These are phyloP conservation scores for Pseudomicrostroma phylloplanum DNA, from an alignment of 1,284 basidiomycete genomes.

Conservation along the genomic window DNA sequence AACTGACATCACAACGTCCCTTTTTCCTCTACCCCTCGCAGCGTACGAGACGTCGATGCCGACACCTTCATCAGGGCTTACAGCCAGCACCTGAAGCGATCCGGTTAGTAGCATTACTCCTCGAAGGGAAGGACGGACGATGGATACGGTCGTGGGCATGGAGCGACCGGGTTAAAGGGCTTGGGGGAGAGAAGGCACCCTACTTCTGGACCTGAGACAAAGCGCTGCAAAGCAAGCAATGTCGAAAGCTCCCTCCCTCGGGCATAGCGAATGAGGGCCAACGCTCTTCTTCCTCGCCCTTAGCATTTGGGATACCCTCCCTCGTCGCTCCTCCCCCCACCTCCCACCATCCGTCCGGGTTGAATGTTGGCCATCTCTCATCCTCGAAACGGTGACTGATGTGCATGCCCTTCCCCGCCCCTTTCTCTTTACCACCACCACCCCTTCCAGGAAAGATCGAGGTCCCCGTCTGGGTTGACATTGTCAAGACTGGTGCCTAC, in stretches of 20 bases:
- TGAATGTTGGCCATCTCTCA: background rate
- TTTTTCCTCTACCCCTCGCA: background rate
- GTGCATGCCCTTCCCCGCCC: background rate
- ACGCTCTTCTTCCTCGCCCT: background rate
- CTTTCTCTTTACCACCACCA: background rate
- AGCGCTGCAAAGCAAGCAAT: background rate
- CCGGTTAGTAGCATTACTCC: conserved; percentile 54
- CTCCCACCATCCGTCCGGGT: background rate
- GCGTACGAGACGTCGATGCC: conserved; percentile 56
- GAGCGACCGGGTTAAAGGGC: background rate
- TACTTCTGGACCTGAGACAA: background rate
- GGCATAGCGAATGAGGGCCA: background rate
- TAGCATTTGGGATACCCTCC: background rate
- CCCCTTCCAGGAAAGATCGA: conserved; percentile 70
- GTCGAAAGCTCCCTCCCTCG: background rate
- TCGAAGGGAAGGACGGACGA: background rate
- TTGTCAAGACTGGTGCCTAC: conserved; percentile 95
- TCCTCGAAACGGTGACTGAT: background rate
- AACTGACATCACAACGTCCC: no score
- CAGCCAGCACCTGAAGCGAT: conserved; percentile 86
- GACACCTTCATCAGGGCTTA: conserved; percentile 87
- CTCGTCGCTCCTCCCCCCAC: background rate
- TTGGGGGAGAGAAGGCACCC: background rate
- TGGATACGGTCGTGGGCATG: background rate
- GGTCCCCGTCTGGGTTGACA: conserved; percentile 97